Conservation (phyloP, 208 protist species). For the Trypanosoma cruzi region DNA sequence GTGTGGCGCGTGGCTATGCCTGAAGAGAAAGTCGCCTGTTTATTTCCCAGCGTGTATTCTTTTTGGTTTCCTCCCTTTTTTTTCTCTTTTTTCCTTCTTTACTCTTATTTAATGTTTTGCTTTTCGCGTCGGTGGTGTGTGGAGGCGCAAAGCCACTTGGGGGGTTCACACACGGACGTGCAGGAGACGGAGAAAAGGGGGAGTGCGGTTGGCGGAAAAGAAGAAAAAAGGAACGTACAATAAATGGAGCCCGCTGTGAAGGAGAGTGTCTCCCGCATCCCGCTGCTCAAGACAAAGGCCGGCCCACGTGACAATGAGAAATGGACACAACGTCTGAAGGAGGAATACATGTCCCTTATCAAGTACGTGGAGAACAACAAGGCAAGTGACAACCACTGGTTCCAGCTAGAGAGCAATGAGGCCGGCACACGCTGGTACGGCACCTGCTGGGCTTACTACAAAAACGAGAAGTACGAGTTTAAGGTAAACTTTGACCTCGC, state of each 20-base stretch:
- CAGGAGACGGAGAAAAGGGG: not conserved
- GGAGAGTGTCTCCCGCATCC: conserved; percentile 94
- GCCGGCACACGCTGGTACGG: conserved; percentile 96
- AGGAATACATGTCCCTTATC: conserved; percentile 97
- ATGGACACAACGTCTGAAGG: conserved; percentile 97
- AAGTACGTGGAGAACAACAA: conserved; percentile 97
- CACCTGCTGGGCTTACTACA: conserved; percentile 97
- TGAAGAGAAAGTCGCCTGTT: too few relatives aligned
- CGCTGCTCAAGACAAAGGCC: conserved; percentile 94
- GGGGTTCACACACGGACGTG: not conserved
- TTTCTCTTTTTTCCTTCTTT: not conserved
- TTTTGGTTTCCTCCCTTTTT: not conserved
- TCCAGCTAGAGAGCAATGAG: conserved; percentile 95
- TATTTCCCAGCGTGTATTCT: not conserved
- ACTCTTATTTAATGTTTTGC: not conserved
- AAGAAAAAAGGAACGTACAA: not conserved
- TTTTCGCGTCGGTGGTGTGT: not conserved
- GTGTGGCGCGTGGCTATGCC: not conserved
- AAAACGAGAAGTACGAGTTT: conserved; percentile 97
- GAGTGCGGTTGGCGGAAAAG: not conserved
- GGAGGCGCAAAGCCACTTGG: not conserved
- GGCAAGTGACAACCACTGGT: conserved; percentile 96
- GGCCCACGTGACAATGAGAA: conserved; percentile 95
- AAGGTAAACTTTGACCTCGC: conserved; percentile 98
- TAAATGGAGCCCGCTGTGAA: conserved; percentile 85